Conservation (phyloP, 2,329 filamentous ascomycete species). For the Lojkania enalia region DNA sequence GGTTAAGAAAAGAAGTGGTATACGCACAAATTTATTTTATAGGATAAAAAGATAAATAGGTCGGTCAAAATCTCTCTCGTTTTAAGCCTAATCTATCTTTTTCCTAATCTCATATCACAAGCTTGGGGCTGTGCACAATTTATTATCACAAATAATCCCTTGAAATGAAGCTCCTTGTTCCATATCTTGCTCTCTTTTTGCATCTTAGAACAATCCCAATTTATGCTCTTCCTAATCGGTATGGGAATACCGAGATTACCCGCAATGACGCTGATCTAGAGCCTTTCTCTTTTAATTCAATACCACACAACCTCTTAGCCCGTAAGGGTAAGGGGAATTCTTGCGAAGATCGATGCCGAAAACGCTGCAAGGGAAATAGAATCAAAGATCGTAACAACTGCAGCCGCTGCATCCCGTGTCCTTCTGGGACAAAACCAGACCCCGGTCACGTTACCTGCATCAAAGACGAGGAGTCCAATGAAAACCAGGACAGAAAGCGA, state of each 20-base stretch:
- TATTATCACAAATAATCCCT: too few relatives aligned
- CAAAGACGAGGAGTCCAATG: not conserved
- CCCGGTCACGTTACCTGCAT: not conserved
- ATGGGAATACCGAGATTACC: not conserved
- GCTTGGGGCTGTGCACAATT: too few relatives aligned
- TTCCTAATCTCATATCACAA: too few relatives aligned
- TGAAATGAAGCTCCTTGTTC: not conserved
- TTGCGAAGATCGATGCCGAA: slow-evolving; percentile 4
- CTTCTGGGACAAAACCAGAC: slow-evolving; percentile 1
- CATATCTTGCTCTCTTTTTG: not conserved
- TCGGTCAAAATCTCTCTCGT: too few relatives aligned
- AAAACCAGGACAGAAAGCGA: not conserved
- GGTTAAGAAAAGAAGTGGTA: too few relatives aligned
- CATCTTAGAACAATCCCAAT: not conserved
- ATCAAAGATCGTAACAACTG: slow-evolving; percentile 5
- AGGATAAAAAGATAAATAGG: too few relatives aligned
- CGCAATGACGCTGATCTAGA: not conserved
- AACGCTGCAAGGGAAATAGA: not conserved
- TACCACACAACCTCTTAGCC: not conserved
- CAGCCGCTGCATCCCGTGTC: slow-evolving; percentile 2
- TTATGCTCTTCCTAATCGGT: not conserved
- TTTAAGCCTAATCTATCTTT: too few relatives aligned
- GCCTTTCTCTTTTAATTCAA: not conserved
- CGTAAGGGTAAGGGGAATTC: not conserved
- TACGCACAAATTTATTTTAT: too few relatives aligned